Base-by-base conservation (phyloP, 2,329 filamentous ascomycete species). In the Xylaria digitata region DNA sequence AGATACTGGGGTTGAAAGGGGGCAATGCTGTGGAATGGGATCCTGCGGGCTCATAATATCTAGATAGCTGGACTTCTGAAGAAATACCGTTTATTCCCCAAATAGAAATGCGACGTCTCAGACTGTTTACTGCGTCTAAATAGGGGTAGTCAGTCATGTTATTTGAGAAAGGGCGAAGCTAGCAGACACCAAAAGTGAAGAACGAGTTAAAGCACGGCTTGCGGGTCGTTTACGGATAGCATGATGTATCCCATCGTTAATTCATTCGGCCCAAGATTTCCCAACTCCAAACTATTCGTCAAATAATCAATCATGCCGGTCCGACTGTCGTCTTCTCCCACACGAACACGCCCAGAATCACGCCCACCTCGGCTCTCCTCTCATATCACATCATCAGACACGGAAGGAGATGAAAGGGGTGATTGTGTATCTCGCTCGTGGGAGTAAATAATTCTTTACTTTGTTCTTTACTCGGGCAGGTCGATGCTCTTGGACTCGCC, bases 401-500 rank as follows among this genome's bases (percentile, higher is more conserved):
- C 17, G 13, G 46, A n/a, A 11, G 19, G 17, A n/a, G 32, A 34
- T 37, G 17, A 15, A 40, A 40, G 37, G 37, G 9, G 13, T 40
- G 11, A 13, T 40, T 40, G 3, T 40, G 37, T 40, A 13, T 40
- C 37, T 40, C 9, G 37, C 37, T 13, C 37, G 13, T 55, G 57
- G 4, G 52, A 64, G 15, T 23, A 23, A 11, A 54, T n/a, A 6
- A 21, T 13, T 42, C 50, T 40, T 3, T 19, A 63, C 58, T 63
- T 6, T 4, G 66, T 63, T 48, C 30, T 34, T 46, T 75, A 75
- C 34, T 80, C 79, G 32, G 79, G 72, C 32, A 86, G 74, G 75
- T 83, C 83, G 68, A 88, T 79, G 68, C 84, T 85, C 78, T 82
- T 81, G 64, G 78, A 77, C 66, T 86, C 84, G 61, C 91, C 92